phyloP scores from a whole-genome alignment of 2,329 filamentous ascomycete species.

The Claviceps sorghi region DNA sequence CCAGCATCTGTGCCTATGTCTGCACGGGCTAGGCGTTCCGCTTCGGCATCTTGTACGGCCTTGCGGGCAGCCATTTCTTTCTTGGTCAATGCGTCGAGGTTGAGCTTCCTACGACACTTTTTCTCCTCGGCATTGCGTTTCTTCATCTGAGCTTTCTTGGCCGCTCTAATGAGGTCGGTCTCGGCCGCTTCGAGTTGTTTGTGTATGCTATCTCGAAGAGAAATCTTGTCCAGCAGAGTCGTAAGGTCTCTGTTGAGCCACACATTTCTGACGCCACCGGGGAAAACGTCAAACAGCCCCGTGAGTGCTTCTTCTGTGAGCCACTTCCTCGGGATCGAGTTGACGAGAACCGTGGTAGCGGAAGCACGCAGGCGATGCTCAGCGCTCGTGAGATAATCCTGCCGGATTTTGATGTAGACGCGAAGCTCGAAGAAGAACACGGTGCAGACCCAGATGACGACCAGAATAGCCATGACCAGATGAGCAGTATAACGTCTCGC shows the following conservation, averaged over 20 bases:
- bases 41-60: constrained; percentile 34
- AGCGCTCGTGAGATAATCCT: constrained; percentile 86
- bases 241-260: constrained; percentile 92
- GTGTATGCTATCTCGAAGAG: constrained; percentile 57
- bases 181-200: constrained; percentile 63
- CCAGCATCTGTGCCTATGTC: constrained; percentile 35
- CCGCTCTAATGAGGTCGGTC: constrained; percentile 66
- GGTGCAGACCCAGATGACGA: constrained; percentile 72
- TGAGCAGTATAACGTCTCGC: constrained; percentile 70
- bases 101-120: constrained; percentile 38
- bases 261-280: constrained; percentile 84
- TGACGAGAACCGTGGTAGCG: constrained; percentile 88
- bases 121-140: constrained; percentile 50
- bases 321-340: constrained; percentile 83
- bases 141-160: constrained; percentile 67
- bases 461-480: constrained; percentile 59
- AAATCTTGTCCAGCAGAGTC: constrained; percentile 69
- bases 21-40: constrained; percentile 34
- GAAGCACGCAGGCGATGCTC: constrained; percentile 88
- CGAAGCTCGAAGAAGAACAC: constrained; percentile 77
- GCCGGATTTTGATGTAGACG: constrained; percentile 82
- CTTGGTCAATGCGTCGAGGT: constrained; percentile 35
- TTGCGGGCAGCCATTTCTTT: constrained; percentile 32
- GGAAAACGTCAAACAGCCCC: constrained; percentile 87
- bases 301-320: constrained; percentile 66